Evolutionary conservation across 1,284 basidiomycete species (phyloP), one percentile per base, ranked within the genome.

Genomic region (Trichosporon ovoides): DNA sequence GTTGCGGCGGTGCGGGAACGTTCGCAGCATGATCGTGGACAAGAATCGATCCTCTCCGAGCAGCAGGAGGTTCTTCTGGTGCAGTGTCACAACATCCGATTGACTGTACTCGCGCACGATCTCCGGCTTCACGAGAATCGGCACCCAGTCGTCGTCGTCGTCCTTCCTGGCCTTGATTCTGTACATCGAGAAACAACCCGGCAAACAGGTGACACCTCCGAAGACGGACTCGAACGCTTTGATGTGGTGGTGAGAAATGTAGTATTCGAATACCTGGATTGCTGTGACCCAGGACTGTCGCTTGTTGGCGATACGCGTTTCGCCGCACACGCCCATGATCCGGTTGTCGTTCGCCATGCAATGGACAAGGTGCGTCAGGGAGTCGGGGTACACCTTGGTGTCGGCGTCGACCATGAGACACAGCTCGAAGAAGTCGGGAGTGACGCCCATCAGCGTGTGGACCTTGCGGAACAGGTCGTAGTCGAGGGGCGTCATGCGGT

Each of bases 171-270:
- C 93, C 79, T 99, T 99, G 76, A 99, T 83, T 53, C 96, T 84
- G 80, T 98, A 98, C 92, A 99, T 98, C 49, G 93, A 97, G 82
- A 99, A 99, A 79, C 96, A 98, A 20, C 96, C 96, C 0, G 96
- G 96, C 43, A 98, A 80, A 82, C 96, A 99, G 14, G 96, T 94
- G 57, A 99, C 96, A 85, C 96, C 96, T 74, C 96, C 96, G 75
- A 98, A 98, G 16, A 98, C 92, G 22, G 94, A 93, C 76, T 99
- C 96, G 79, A 98, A 99, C 2, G 93, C 93, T 76, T 99, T 98
- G 64, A 93, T 89, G 60, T 94, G 84, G 77, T 98, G 95, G 76
- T 98, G 96, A 35, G 94, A 97, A 73, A 99, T 98, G 79, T 97
- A 98, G 79, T 98, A 98, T 73, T 97, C 94, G 77, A 92, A 97